Evolutionary conservation across 441 rosid genomes (phyloP), one percentile per base, ranked within the genome.

Genomic region (Croton laevigatus): DNA sequence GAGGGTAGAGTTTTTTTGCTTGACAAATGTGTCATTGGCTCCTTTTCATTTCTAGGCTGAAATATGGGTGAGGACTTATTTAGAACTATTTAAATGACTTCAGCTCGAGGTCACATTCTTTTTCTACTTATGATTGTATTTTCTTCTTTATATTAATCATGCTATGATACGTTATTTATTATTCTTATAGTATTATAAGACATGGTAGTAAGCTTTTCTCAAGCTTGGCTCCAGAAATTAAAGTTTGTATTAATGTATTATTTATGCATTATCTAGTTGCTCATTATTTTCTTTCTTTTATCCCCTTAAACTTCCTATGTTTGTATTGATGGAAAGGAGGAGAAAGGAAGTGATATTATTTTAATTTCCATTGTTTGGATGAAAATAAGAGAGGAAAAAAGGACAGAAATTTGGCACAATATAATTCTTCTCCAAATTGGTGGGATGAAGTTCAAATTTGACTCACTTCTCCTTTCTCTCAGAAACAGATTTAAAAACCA

Each of bases 91-190:
- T 51, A 51, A 69, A 61, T 67, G 83, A 68, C 75, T 88, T 82
- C 85, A 83, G 76, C 90, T 89, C 84, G 89, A 84, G 86, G 86
- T 87, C 89, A 34, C 82, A 84, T 87, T 87, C 88, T 87, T 88
- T n/a, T 86, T 68, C 27, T 59, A 14, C 49, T 64, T 20, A 32
- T 65, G 68, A 73, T 76, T 83, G 81, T 51, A 65, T 77, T 76
- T 57, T 44, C 59, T 20, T 71, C 65, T 58, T 12, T 23, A 23
- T 69, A 36, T 72, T 45, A n/a, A 45, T 62, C 20, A 13, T 58
- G 66, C 45, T 73, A n/a, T 7, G 12, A 11, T 53, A 62, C 66
- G 55, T 57, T 65, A 57, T 38, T n/a, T 63, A 34, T 19, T 52
- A 17, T 48, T 48, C 14, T 48, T 40, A 49, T 32, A 22, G 5